These are phyloP conservation scores for Monilinia aucupariae DNA, from an alignment of 2,329 filamentous ascomycete genomes.

Conservation along the genomic window DNA sequence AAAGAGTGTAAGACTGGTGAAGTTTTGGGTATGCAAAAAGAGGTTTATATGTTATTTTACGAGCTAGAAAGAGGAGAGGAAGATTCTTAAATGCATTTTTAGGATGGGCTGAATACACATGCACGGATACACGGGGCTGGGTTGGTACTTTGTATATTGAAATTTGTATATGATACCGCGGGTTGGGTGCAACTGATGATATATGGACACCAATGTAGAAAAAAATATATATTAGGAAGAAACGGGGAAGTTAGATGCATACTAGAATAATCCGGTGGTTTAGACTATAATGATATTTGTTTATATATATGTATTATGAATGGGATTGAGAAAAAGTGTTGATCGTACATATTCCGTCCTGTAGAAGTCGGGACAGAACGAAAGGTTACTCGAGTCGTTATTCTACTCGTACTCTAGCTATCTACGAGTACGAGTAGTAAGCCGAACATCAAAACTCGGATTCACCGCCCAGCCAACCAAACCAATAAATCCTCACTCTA, in stretches of 20 bases:
- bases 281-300: too few species aligned
- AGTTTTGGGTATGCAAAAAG: constrained; percentile 86
- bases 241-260: neutral
- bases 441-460: neutral
- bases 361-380: too few species aligned
- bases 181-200: neutral
- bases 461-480: constrained; percentile 6
- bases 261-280: neutral
- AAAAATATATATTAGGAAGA: neutral
- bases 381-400: too few species aligned
- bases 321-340: too few species aligned
- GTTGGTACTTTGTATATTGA: constrained; percentile 4
- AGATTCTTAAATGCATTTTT: constrained; percentile 13
- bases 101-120: too few species aligned
- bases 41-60: constrained; percentile 96
- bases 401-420: neutral
- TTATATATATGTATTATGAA: neutral
- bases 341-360: neutral
- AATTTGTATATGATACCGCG: constrained; percentile 11
- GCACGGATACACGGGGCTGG: neutral
- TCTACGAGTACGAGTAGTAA: neutral
- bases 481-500: neutral
- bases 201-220: neutral
- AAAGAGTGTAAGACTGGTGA: constrained; percentile 91
- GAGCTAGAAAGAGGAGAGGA: constrained; percentile 54